Conservation (phyloP, 2,329 filamentous ascomycete species). For the Capronia americana region DNA sequence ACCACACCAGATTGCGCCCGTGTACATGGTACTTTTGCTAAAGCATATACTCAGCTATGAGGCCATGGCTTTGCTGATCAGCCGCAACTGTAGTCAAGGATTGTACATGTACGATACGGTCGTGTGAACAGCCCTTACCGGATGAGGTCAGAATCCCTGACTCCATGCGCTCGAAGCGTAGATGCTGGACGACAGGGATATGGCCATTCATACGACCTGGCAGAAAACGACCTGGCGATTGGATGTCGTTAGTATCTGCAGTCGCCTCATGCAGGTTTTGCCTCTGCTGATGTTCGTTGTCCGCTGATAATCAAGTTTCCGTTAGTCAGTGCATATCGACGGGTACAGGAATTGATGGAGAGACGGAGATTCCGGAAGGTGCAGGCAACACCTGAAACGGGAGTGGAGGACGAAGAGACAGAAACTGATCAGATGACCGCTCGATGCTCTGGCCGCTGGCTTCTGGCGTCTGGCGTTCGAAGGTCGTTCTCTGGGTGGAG, state of each 20-base stretch:
- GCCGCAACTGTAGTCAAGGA: neutral
- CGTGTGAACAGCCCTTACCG: neutral
- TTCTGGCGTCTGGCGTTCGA: neutral
- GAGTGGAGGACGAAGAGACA: neutral
- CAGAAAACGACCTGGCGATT: constrained; percentile 27
- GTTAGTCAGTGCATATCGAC: constrained; percentile 13
- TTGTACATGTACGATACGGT: neutral
- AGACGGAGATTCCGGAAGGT: constrained; percentile 10
- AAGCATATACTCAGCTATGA: neutral
- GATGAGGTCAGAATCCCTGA: constrained; percentile 1
- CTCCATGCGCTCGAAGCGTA: neutral
- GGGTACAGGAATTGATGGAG: constrained; percentile 1
- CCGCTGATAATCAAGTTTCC: constrained; percentile 10
- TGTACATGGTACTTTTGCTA: neutral
- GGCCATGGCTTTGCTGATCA: neutral
- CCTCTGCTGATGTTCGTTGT: constrained; percentile 9
- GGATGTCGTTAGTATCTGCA: constrained; percentile 9
- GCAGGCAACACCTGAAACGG: constrained; percentile 3
- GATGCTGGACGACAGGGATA: constrained; percentile 4
- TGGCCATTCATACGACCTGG: constrained; percentile 23
- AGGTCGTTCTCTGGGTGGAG: neutral
- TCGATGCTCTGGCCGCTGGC: constrained; percentile 4
- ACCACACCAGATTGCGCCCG: neutral
- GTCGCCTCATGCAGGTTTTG: neutral
- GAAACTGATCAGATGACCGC: constrained; percentile 16